A percentile compares a stretch with the other conserved stretches of the same genome.
These are phyloP conservation scores for Dentipellis sp. DNA, from an alignment of 768 basidiomycete genomes.

Conservation along the genomic window DNA sequence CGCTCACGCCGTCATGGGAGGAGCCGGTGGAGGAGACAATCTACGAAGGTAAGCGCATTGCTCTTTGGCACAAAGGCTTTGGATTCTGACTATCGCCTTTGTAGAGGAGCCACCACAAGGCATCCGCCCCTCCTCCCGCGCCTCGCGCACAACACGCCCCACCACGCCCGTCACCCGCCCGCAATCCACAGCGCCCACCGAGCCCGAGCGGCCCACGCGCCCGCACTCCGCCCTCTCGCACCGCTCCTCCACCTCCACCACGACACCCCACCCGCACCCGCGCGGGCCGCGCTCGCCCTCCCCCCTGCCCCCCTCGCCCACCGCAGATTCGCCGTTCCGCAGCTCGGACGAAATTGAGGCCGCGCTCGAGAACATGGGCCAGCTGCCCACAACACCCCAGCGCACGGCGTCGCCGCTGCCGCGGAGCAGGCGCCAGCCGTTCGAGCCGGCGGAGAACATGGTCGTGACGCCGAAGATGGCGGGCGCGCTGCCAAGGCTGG, in stretches of 20 bases:
- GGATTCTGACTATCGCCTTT: constrained; percentile 1
- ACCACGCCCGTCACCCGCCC: constrained; percentile 27
- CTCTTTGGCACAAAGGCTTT: neutral
- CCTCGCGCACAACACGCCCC: constrained; percentile 27
- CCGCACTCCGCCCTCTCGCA: constrained; percentile 21
- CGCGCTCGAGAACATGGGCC: constrained; percentile 27
- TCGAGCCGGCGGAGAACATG: constrained; percentile 42
- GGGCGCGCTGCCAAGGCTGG: constrained; percentile 17
- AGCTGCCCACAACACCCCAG: constrained; percentile 17
- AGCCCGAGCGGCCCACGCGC: constrained; percentile 30
- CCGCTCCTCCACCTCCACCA: constrained; percentile 22
- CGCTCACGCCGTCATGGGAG: constrained; percentile 32
- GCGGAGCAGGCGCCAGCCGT: constrained; percentile 63
- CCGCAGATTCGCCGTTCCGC: constrained; percentile 29
- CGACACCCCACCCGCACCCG: constrained; percentile 49
- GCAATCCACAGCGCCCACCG: constrained; percentile 31
- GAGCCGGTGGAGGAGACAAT: constrained; percentile 55
- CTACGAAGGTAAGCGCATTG: constrained; percentile 55
- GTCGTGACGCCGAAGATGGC: constrained; percentile 44
- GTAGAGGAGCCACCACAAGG: constrained; percentile 53
- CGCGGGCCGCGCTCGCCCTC: constrained; percentile 72
- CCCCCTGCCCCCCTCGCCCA: constrained; percentile 45
- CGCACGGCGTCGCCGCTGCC: constrained; percentile 44
- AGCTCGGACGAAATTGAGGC: constrained; percentile 35
- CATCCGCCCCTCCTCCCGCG: constrained; percentile 45